Base-by-base conservation (phyloP, 2,329 filamentous ascomycete species). In the Trichoderma afroharzianum region DNA sequence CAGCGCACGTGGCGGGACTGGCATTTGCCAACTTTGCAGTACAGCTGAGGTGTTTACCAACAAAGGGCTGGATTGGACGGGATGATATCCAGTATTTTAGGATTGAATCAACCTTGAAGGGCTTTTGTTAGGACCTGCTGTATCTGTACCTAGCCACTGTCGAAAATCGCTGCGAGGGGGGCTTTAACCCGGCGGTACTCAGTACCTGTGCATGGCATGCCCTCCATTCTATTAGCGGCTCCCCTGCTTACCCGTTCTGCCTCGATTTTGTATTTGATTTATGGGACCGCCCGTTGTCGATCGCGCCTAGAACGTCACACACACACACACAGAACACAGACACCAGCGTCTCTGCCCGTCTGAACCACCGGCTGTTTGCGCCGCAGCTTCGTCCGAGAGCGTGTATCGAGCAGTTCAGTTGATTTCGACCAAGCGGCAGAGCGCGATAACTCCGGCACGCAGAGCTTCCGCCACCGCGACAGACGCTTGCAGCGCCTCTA, bases 291-390 rank as follows among this genome's bases (percentile, higher is more conserved):
- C 57, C 39, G 26, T 62, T 58, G 67, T 62, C 67, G 67, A 69
- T 69, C 67, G 67, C 67, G 57, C 57, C 57, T 53, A 61, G 57
- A 53, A 69, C 55, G 39, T 69, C 67, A 43, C 67, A 62, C 67
- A 68, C 64, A 59, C 57, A 61, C 63, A 36, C 26, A 21, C n/a
- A n/a, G n/a, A 6, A 63, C 30, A 15, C 30, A 39, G 9, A 47
- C 47, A 6, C 53, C 55, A 61, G 57, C 67, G n/a, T 36, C 66
- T 61, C 53, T 26, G 58, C 28, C 21, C 39, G 28, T 61, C 63
- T 32, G 12, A 26, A 55, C n/a, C 30, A n/a, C 3, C n/a, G 47
- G 36, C 39, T 63, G 33, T 36, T 66, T 66, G 63, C 63, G 63
- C 50, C 32, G 43, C 63, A 33, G 26, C 57, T 53, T 24, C 28